Evolutionary conservation across 192 early-diverging fungal genomes (phyloP), one percentile per base, ranked within the genome.

Genomic region (Lunasporangiospora selenospora): DNA sequence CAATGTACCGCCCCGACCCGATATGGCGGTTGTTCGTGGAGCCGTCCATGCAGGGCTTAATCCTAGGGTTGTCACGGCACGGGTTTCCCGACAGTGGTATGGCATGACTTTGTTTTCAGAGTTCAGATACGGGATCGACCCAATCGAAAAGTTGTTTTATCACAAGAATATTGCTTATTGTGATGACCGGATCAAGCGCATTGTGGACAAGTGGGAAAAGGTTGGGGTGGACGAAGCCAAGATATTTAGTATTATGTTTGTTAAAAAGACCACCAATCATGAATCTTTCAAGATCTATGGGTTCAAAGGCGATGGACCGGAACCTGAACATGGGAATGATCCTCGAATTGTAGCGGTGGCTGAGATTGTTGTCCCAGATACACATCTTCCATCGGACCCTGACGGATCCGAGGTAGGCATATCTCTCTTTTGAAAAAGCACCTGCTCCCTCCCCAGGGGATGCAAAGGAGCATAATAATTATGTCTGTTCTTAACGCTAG

Each of bases 11-110:
- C 62, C 58, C 18, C 55, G 53, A 16, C 59, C 63, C 6, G 77
- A 75, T 11, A 19, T 78, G n/a, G 63, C 79, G 23, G 65, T 80
- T 33, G 54, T 67, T 4, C 76, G 65, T 30, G 79, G 79, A 11
- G 79, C 79, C 3, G 71, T 80, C 18, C 37, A 59, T 36, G 62
- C 64, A 15, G 65, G 53, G 1, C 6, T 76, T 5, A 29, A 37
- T 8, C 65, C 65, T 15, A 18, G 37, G 12, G 40, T 31, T 12
- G 62, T 79, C 1, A 50, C 52, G 6, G 56, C 38, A n/a, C 61
- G 63, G 33, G 18, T 77, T 23, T 26, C 58, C 10, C 37, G 75
- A 29, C 43, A 46, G 8, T 63, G 58, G 1, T 77, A 77, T 31
- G 75, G 75, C 8, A 33, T 69, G 11, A 62, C 43, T 12, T 63